Evolutionary conservation across 2,329 filamentous ascomycete genomes (phyloP), one percentile per base, ranked within the genome.

Genomic region (Epichloe coenophiala): DNA sequence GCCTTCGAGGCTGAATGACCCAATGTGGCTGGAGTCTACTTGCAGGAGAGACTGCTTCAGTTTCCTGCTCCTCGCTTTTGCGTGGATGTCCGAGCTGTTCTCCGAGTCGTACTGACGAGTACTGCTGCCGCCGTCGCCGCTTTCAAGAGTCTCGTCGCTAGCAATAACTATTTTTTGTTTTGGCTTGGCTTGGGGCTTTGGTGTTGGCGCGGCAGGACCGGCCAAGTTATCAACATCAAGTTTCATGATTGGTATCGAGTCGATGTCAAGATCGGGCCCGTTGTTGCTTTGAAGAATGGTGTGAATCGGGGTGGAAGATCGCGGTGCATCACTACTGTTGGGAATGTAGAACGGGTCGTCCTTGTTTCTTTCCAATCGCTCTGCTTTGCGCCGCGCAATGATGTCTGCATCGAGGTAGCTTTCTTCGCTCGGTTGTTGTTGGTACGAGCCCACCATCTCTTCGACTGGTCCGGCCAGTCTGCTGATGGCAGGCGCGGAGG

Each of bases 331-430:
- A 27, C 72, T 73, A 15, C 33, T 19, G 41, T 68, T 71, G 37
- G 68, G 71, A 60, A 98, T 97, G 62, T 98, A 98, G 65, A 95
- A 98, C 1, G 93, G 93, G 60, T 98, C 93, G 61, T 97, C 91
- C 58, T 79, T 86, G 65, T 95, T 88, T 51, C 88, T 80, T 62
- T 95, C 89, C 51, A 77, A 70, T 11, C 90, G 78, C 61, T 95
- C 88, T 4, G 83, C 80, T 58, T 83, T 86, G 55, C 86, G 78
- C 55, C 82, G 76, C 4, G 86, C 85, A 41, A 87, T 64, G 45
- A 88, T 87, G 58, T 88, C 84, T 1, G 83, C 73, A 54, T 91
- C 86, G 2, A 85, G 67, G 57, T 84, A 85, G 44, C 72, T 77
- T 35, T 90, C 81, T 50, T 83, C 76, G 15, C 69, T 71, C 0